A percentile compares a stretch with the other conserved stretches of the same genome.
Conservation (phyloP, 1,284 basidiomycete genomes). For the Tilletia setariae region DNA sequence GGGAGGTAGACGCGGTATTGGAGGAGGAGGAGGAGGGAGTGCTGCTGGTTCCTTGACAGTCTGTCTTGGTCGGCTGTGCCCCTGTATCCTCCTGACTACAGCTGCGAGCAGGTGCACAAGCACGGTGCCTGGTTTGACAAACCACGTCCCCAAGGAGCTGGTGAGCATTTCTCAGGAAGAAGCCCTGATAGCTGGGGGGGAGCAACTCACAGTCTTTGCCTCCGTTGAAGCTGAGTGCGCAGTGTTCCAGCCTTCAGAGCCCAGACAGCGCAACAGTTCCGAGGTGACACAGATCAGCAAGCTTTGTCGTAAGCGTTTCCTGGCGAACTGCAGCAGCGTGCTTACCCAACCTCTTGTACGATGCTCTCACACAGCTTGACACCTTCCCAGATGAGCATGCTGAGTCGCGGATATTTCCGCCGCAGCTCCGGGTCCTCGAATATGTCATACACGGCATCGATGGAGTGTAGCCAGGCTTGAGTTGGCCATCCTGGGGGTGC, state of each 20-base stretch:
- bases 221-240: constrained; percentile 82
- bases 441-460: constrained; percentile 47
- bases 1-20: constrained; percentile 38
- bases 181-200: neutral
- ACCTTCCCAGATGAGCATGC: constrained; percentile 31
- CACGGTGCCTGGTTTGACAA: constrained; percentile 67
- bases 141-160: neutral
- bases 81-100: constrained; percentile 60
- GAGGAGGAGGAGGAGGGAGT: neutral
- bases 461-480: constrained; percentile 37
- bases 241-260: constrained; percentile 56
- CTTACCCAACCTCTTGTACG: constrained; percentile 38
- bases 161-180: neutral
- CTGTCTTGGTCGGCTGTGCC: constrained; percentile 11
- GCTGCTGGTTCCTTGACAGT: constrained; percentile 38
- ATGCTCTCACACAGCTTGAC: constrained; percentile 41
- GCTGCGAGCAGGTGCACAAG: constrained; percentile 84
- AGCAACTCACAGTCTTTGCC: constrained; percentile 73
- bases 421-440: constrained; percentile 31
- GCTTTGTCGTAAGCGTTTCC: too few species aligned
- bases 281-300: neutral
- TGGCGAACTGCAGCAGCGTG: too few species aligned
- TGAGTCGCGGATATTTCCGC: constrained; percentile 27
- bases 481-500: neutral
- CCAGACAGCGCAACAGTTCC: too few species aligned